A percentile compares a stretch with the other conserved stretches of the same genome.
phyloP scores from a whole-genome alignment of 345 rosid species.

The Erucastrum elatum region DNA sequence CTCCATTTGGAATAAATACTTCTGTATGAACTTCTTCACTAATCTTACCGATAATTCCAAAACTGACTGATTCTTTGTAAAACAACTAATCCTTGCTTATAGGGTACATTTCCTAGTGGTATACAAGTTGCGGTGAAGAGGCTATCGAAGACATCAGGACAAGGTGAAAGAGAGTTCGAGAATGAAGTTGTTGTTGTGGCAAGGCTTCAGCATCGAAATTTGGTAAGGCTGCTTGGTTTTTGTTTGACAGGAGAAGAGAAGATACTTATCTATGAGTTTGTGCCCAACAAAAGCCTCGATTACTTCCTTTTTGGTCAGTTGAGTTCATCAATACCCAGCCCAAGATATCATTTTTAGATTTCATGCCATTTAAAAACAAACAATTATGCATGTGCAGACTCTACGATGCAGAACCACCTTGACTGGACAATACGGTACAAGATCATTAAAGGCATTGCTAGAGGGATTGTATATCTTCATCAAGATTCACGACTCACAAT shows the following conservation, averaged over 20 bases:
- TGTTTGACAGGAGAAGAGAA: no score
- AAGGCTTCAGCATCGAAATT: no score
- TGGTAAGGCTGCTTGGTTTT: no score
- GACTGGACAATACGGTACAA: background rate
- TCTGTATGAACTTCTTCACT: background rate
- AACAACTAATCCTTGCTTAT: background rate
- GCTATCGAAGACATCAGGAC: no score
- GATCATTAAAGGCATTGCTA: background rate
- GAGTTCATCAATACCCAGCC: background rate
- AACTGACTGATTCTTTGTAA: background rate
- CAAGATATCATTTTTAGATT: no score
- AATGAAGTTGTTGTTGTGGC: no score
- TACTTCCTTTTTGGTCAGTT: no score
- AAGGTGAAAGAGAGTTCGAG: no score
- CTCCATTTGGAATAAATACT: background rate
- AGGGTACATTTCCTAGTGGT: no score
- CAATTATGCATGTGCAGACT: background rate
- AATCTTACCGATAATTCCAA: background rate
- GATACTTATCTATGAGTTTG: no score
- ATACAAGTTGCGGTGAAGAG: no score
- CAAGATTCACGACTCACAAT: background rate
- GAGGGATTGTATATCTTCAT: background rate
- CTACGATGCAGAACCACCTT: background rate
- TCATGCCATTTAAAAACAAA: background rate
- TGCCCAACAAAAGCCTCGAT: no score